Conservation (phyloP, 768 basidiomycete genomes). For the Amyloporia xantha region DNA sequence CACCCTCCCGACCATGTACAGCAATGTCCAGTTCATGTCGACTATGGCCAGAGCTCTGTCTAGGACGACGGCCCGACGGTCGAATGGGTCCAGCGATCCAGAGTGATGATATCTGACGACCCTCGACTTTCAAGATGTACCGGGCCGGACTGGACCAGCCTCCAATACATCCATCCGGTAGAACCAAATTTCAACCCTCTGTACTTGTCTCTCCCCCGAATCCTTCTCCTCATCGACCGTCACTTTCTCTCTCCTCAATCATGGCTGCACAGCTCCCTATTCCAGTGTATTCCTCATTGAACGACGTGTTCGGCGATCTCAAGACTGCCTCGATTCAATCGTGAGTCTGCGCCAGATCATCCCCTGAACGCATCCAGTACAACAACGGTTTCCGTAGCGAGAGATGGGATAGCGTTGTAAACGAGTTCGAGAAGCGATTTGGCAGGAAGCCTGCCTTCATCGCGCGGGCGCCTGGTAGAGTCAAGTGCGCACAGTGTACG, state of each 20-base stretch:
- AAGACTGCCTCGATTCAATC: slow-evolving; percentile 50
- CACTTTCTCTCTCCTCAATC: background rate
- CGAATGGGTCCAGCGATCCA: too few species aligned
- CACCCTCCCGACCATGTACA: too few species aligned
- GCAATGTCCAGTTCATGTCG: too few species aligned
- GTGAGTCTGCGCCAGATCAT: slow-evolving; percentile 17
- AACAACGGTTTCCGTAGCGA: slow-evolving; percentile 23
- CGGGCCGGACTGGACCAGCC: background rate
- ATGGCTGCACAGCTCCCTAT: slow-evolving; percentile 56
- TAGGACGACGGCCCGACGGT: too few species aligned
- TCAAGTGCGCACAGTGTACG: slow-evolving; percentile 46
- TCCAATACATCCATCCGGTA: too few species aligned
- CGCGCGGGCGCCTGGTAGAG: slow-evolving; percentile 71
- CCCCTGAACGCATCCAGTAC: background rate
- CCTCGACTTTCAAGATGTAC: too few species aligned
- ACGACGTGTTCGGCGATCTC: slow-evolving; percentile 47
- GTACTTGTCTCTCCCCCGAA: too few species aligned
- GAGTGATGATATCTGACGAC: too few species aligned
- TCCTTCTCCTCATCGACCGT: background rate
- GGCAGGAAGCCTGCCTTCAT: slow-evolving; percentile 65
- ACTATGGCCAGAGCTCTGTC: too few species aligned
- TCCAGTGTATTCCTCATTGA: slow-evolving; percentile 53
- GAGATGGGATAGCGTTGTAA: slow-evolving; percentile 56
- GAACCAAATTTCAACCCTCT: too few species aligned
- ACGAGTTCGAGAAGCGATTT: slow-evolving; percentile 57